Evolutionary conservation across 352 stramenopile genomes (phyloP).

Genomic region (Phytophthora ramorum): DNA sequence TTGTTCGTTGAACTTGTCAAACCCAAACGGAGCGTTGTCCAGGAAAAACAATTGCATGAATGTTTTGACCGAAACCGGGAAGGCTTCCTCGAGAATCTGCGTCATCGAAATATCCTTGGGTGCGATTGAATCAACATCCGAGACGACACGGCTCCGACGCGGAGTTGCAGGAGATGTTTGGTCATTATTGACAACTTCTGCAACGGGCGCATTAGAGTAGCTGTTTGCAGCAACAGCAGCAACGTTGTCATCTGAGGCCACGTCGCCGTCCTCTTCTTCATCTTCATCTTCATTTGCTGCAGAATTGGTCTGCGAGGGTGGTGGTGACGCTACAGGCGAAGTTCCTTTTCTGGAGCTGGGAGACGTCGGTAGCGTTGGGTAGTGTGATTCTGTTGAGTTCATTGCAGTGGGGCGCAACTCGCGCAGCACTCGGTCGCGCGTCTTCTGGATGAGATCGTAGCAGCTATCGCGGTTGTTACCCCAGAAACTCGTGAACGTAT

Average conservation of each 20-base stretch:
- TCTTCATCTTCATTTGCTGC: constrained; percentile 11
- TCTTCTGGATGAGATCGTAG: constrained; percentile 77
- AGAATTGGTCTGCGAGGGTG: constrained; percentile 2
- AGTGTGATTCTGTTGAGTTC: constrained; percentile 20
- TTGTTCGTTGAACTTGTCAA: constrained; percentile 67
- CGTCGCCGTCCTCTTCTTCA: constrained; percentile 8
- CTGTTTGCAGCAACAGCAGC: not conserved
- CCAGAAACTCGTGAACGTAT: constrained; percentile 90
- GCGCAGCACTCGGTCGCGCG: constrained; percentile 59
- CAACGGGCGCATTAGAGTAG: constrained; percentile 1
- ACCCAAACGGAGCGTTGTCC: constrained; percentile 72
- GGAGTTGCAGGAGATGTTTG: constrained; percentile 17
- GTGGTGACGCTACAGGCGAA: constrained; percentile 8
- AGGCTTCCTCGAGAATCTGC: constrained; percentile 63
- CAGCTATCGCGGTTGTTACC: constrained; percentile 82
- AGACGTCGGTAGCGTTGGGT: constrained; percentile 23
- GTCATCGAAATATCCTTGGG: constrained; percentile 84
- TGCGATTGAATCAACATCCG: constrained; percentile 62
- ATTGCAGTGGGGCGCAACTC: constrained; percentile 32
- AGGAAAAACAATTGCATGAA: constrained; percentile 79
- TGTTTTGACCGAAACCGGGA: constrained; percentile 64
- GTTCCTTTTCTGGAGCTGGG: constrained; percentile 2
- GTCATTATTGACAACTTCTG: constrained; percentile 15
- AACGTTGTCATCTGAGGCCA: constrained; percentile 5
- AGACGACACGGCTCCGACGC: constrained; percentile 55